Evolutionary conservation across 306 rosid species (phyloP).

Genomic region (Citrullus colocynthis): DNA sequence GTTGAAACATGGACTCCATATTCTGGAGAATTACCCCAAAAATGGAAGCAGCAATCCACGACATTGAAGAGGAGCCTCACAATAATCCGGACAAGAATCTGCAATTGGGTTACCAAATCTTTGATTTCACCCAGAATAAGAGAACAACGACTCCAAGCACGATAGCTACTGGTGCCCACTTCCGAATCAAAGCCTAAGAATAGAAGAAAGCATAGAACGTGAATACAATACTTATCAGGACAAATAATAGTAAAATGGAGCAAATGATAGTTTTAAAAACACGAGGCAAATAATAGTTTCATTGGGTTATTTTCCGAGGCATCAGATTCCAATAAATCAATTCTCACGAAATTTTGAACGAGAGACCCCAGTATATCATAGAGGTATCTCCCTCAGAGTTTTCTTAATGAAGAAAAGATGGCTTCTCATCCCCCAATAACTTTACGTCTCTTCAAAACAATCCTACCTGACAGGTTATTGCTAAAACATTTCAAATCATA

Average conservation of each 20-base stretch:
- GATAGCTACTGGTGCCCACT: conserved; percentile 95
- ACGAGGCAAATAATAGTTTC: background rate
- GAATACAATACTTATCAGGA: background rate
- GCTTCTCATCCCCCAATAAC: background rate
- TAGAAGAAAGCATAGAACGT: conserved; percentile 2
- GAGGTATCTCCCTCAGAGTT: background rate
- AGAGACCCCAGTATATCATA: background rate
- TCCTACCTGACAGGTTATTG: background rate
- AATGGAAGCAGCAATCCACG: background rate
- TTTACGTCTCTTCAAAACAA: background rate
- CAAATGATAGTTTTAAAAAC: background rate
- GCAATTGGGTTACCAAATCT: conserved; percentile 65
- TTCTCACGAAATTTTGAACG: too few species aligned
- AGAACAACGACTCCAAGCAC: conserved; percentile 92
- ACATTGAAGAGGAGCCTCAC: conserved; percentile 2
- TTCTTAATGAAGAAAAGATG: background rate
- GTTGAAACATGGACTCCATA: background rate
- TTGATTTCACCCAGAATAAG: conserved; percentile 84
- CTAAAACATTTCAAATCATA: background rate
- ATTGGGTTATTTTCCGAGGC: background rate
- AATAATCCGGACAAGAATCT: background rate
- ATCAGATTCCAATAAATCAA: background rate
- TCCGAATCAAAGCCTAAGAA: conserved; percentile 73
- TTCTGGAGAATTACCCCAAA: background rate
- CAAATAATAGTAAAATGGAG: too few species aligned